A percentile compares a stretch with the other conserved stretches of the same genome.
Evolutionary conservation across 192 early-diverging fungal species (phyloP).

Genomic region (Gaertneriomyces semiglobifer): DNA sequence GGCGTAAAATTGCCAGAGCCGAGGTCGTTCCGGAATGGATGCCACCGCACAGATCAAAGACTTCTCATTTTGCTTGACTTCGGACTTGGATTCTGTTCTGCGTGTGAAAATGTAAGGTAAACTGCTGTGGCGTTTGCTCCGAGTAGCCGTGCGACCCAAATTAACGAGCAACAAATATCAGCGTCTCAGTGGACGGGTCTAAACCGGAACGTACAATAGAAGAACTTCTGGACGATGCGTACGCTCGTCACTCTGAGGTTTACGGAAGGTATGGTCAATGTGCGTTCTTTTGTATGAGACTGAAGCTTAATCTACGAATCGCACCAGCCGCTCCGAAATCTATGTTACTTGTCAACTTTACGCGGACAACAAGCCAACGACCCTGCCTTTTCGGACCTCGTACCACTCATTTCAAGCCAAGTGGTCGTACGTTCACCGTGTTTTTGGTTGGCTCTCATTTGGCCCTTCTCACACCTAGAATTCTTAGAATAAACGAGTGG

Average conservation of each 20-base stretch:
- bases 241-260: neutral
- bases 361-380: slow-evolving; percentile 66
- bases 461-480: neutral
- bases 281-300: neutral
- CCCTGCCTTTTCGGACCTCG: slow-evolving; percentile 60
- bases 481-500: slow-evolving; percentile 89
- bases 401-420: slow-evolving; percentile 63
- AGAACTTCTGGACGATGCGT: slow-evolving; percentile 14
- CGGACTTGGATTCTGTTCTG: slow-evolving; percentile 60
- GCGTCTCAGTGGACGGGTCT: slow-evolving; percentile 22
- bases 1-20: too few species aligned
- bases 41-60: slow-evolving; percentile 38
- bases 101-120: slow-evolving; percentile 64
- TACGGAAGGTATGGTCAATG: neutral
- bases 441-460: neutral
- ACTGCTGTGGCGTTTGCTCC: neutral
- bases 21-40: slow-evolving; percentile 12
- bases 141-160: neutral
- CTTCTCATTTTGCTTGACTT: slow-evolving; percentile 69
- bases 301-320: neutral
- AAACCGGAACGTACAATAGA: slow-evolving; percentile 10
- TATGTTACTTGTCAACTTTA: slow-evolving; percentile 62
- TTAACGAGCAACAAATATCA: neutral
- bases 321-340: slow-evolving; percentile 13
- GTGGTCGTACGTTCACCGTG: slow-evolving; percentile 44